Evolutionary conservation across 257 asterid genomes (phyloP).

Genomic region (Solanum peruvianum): DNA sequence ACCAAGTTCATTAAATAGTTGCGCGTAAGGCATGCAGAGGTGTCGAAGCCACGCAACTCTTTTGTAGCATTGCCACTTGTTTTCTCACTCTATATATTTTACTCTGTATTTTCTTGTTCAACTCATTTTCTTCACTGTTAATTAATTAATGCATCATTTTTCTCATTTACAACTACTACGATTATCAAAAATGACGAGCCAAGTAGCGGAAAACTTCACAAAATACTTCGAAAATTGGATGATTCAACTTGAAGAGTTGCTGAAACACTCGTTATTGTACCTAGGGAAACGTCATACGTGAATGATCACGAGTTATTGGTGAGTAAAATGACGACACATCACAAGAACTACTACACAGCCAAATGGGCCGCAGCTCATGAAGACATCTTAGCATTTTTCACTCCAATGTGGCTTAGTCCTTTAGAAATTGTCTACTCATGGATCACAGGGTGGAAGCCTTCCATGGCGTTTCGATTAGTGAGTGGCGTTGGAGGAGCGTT

Average conservation of each 20-base stretch:
- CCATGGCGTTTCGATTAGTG: conserved; percentile 31
- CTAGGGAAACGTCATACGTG: background rate
- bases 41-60: background rate
- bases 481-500: background rate
- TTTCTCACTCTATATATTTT: background rate
- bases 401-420: conserved; percentile 50
- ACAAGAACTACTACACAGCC: conserved; percentile 43
- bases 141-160: background rate
- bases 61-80: background rate
- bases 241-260: conserved; percentile 35
- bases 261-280: conserved; percentile 1
- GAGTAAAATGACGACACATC: conserved; percentile 42
- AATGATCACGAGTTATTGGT: conserved; percentile 7
- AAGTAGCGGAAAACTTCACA: conserved; percentile 21
- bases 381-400: conserved; percentile 40
- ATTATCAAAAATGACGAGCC: conserved; percentile 6
- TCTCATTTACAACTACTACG: background rate
- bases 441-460: conserved; percentile 80
- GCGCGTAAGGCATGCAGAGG: background rate
- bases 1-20: background rate
- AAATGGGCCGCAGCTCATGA: conserved; percentile 59
- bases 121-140: background rate
- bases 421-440: conserved; percentile 35
- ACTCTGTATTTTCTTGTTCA: background rate
- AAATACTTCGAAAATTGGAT: conserved; percentile 48